These are phyloP conservation scores for Lathyrus sativus DNA, from an alignment of 306 rosid genomes.

Conservation along the genomic window DNA sequence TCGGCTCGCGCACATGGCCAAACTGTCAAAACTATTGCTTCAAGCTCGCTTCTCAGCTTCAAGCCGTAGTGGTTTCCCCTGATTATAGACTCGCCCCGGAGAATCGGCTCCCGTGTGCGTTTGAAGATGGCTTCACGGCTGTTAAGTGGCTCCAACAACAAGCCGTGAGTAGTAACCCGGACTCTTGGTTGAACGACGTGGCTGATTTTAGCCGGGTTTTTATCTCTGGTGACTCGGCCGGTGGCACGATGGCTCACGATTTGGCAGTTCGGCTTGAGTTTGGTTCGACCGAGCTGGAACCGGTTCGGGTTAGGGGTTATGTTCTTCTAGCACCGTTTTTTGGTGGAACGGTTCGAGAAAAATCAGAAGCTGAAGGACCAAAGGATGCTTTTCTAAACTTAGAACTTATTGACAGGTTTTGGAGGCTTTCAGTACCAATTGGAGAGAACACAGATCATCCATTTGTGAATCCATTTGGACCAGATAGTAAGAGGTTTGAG, in stretches of 20 bases:
- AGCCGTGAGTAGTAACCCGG: constrained; percentile 51
- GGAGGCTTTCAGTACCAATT: constrained; percentile 78
- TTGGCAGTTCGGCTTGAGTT: constrained; percentile 57
- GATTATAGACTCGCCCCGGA: constrained; percentile 90
- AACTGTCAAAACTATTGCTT: constrained; percentile 82
- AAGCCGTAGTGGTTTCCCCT: constrained; percentile 56
- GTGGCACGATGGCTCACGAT: constrained; percentile 75
- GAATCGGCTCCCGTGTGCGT: constrained; percentile 69
- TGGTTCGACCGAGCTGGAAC: constrained; percentile 53
- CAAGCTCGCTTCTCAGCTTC: constrained; percentile 57
- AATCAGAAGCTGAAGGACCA: constrained; percentile 73
- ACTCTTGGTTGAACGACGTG: constrained; percentile 62
- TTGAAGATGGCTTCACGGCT: constrained; percentile 66
- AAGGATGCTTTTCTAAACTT: constrained; percentile 78
- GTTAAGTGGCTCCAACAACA: constrained; percentile 69
- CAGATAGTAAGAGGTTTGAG: constrained; percentile 55
- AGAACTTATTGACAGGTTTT: constrained; percentile 86
- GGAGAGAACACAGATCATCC: constrained; percentile 74
- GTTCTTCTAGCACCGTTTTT: constrained; percentile 79
- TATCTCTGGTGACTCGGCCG: constrained; percentile 85
- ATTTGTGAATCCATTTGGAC: constrained; percentile 78
- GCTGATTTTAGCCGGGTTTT: constrained; percentile 70
- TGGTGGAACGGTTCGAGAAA: constrained; percentile 58
- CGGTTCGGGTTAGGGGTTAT: constrained; percentile 66
- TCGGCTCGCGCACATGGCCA: constrained; percentile 93